Evolutionary conservation across 208 protist species (phyloP), one percentile per base, ranked within the genome.

Genomic region (Phytomonas serpens): DNA sequence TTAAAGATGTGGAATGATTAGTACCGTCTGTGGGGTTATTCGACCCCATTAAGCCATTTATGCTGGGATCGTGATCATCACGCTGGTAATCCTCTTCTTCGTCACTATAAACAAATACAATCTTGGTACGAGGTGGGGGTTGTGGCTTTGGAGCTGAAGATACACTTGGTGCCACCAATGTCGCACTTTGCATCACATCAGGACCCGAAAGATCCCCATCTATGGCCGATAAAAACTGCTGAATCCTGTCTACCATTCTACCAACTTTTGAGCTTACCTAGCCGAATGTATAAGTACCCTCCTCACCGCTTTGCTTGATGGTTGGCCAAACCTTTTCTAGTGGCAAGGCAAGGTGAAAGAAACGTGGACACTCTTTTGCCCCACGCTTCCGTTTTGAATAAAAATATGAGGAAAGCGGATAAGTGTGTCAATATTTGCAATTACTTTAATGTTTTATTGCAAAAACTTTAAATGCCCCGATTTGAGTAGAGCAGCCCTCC

Each of bases 41-140:
- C 16, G 62, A 34, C 23, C 11, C 34, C 36, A 61, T 19, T 16
- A 69, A 16, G 16, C 61, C 13, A 51, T 42, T 33, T 61, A 6
- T 10, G 47, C 23, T 29, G 4, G 40, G 11, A 30, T 67, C 7
- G 42, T 7, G 10, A 4, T 75, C 52, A n/a, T 7, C 42, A 23
- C 32, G 37, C 23, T 75, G 62, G 9, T 52, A 52, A 6, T 80
- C 79, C 1, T 80, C 86, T 16, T 94, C 89, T 61, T 93, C 88
- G 71, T 87, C 84, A 38, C 86, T 92, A 78, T 91, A 93, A 13
- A 93, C 36, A 74, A 90, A 93, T 9, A 92, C 86, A 71, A 88
- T 72, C 68, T 88, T 89, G 0, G 75, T 81, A 69, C 80, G 80
- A 9, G 62, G 57, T 33, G 68, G 47, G 4, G 23, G 51, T 9